These are phyloP conservation scores for Xanthoconium separans DNA, from an alignment of 1,284 basidiomycete species.

Conservation along the genomic window DNA sequence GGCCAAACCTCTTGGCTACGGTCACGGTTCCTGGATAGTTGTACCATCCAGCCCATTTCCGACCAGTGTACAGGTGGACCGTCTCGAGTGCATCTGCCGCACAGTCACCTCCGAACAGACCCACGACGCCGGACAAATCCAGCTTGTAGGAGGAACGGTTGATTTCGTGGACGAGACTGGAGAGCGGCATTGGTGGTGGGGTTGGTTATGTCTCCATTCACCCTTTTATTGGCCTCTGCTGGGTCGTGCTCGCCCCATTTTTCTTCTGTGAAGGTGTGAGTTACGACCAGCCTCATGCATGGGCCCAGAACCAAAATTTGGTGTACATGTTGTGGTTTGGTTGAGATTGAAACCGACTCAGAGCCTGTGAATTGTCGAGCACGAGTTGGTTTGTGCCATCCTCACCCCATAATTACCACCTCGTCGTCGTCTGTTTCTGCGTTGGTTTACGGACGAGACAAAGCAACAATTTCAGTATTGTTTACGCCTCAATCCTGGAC, in stretches of 20 bases:
- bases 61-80: slow-evolving; percentile 28
- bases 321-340: not conserved
- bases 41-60: slow-evolving; percentile 35
- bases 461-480: slow-evolving; percentile 28
- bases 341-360: slow-evolving; percentile 17
- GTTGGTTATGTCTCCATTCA: not conserved
- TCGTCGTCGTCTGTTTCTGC: slow-evolving; percentile 23
- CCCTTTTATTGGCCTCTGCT: too few species aligned
- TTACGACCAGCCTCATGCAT: not conserved
- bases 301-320: too few species aligned
- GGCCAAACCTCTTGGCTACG: slow-evolving; percentile 31
- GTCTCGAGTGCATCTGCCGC: slow-evolving; percentile 32
- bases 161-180: slow-evolving; percentile 11
- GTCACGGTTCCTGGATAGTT: slow-evolving; percentile 32
- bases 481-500: slow-evolving; percentile 32
- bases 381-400: slow-evolving; percentile 21
- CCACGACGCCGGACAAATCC: slow-evolving; percentile 28
- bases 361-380: slow-evolving; percentile 29
- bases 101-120: slow-evolving; percentile 30
- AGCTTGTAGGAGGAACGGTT: slow-evolving; percentile 20
- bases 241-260: too few species aligned
- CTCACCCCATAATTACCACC: slow-evolving; percentile 6
- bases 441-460: slow-evolving; percentile 37
- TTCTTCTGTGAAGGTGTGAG: not conserved
- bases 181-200: slow-evolving; percentile 13